phyloP scores from a whole-genome alignment of 2,329 filamentous ascomycete genomes.

The Trichoderma hamatum region DNA sequence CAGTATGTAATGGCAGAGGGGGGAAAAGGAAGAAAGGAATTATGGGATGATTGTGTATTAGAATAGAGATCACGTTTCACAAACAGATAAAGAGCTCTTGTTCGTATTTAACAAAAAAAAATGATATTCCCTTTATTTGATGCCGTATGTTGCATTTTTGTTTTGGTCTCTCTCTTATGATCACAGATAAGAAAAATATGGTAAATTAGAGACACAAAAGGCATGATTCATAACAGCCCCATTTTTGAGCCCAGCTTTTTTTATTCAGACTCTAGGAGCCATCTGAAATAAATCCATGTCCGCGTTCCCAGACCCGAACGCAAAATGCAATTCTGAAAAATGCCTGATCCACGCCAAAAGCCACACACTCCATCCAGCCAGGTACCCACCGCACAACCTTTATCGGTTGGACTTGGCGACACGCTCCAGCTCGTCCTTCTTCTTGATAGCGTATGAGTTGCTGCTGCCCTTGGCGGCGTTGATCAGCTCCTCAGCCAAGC shows the following conservation, averaged over 20 bases:
- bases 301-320: constrained; percentile 52
- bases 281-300: constrained; percentile 48
- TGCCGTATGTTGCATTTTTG: constrained; percentile 19
- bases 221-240: constrained; percentile 42
- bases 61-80: background rate
- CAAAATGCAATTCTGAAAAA: constrained; percentile 53
- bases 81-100: background rate
- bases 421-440: constrained; percentile 99
- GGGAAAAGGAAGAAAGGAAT: background rate
- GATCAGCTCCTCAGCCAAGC: constrained; percentile 99
- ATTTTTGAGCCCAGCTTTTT: constrained; percentile 45
- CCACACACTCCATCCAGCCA: constrained; percentile 45
- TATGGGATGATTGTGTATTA: background rate
- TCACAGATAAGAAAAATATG: constrained; percentile 23
- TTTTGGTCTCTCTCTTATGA: constrained; percentile 20
- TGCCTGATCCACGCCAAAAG: constrained; percentile 50
- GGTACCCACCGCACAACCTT: constrained; percentile 50
- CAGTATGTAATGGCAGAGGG: background rate
- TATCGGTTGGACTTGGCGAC: constrained; percentile 99
- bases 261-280: constrained; percentile 50
- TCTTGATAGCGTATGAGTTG: constrained; percentile 99
- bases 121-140: constrained; percentile 22
- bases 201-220: constrained; percentile 26
- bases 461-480: constrained; percentile 99
- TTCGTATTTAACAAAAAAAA: background rate